phyloP scores from a whole-genome alignment of 257 asterid species.

The Jacaranda copaia region DNA sequence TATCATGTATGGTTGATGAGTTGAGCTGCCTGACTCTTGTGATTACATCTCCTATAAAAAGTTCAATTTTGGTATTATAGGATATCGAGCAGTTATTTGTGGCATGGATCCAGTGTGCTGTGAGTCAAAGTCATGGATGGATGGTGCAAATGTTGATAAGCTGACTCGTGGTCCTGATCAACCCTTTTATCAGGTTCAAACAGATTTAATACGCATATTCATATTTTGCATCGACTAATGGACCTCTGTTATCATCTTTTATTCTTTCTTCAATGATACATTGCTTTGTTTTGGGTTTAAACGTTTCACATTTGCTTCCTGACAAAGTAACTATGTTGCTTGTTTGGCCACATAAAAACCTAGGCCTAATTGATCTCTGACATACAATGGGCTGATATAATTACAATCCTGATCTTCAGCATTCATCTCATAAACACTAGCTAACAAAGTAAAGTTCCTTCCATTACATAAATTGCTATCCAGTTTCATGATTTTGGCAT shows the following conservation, averaged over 20 bases:
- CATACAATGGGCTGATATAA: background rate
- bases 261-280: background rate
- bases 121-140: conserved; percentile 96
- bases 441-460: conserved; percentile 16
- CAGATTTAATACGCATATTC: conserved; percentile 12
- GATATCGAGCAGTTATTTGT: conserved; percentile 89
- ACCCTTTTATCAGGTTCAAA: conserved; percentile 92
- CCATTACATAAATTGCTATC: background rate
- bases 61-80: conserved; percentile 47
- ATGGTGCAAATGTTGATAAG: conserved; percentile 73
- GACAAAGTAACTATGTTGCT: background rate
- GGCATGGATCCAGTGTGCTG: conserved; percentile 99
- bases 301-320: background rate
- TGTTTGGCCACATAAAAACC: background rate
- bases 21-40: background rate
- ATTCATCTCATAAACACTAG: background rate
- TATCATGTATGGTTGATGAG: background rate
- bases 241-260: background rate
- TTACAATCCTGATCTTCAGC: background rate
- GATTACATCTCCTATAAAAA: conserved; percentile 20
- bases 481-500: conserved; percentile 4
- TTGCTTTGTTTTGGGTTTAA: background rate
- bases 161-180: conserved; percentile 87
- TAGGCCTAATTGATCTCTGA: background rate
- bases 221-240: conserved; percentile 3